phyloP scores from a whole-genome alignment of 192 early-diverging fungal species.

The Lunasporangiospora selenospora region DNA sequence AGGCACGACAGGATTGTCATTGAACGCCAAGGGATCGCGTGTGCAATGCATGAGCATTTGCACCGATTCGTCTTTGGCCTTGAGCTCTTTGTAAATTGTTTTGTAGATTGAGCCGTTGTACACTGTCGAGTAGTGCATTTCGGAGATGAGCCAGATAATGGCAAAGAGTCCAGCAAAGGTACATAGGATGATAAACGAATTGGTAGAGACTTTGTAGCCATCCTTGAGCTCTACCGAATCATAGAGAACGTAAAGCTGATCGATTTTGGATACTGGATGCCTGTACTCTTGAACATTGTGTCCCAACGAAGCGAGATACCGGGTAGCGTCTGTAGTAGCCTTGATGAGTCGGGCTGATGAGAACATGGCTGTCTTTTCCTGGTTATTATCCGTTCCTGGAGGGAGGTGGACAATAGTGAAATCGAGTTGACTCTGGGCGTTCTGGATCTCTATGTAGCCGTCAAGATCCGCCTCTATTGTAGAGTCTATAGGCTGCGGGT shows the following conservation, averaged over 20 bases:
- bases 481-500: conserved; percentile 5
- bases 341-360: not conserved
- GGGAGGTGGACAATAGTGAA: conserved; percentile 3
- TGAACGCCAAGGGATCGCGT: conserved; percentile 3
- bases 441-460: not conserved
- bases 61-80: not conserved
- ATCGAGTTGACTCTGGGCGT: not conserved
- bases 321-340: not conserved
- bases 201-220: not conserved
- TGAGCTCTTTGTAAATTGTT: not conserved
- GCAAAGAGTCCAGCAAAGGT: not conserved
- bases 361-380: too few relatives aligned
- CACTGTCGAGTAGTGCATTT: not conserved
- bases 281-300: not conserved
- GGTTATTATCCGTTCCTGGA: not conserved
- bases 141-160: not conserved
- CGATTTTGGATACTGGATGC: too few relatives aligned
- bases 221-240: conserved; percentile 7
- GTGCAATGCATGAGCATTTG: conserved; percentile 6
- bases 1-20: not conserved
- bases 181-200: not conserved
- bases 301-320: not conserved
- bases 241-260: not conserved
- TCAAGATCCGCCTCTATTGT: not conserved
- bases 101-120: conserved; percentile 2